These are phyloP conservation scores for Lantana camara DNA, from an alignment of 257 asterid genomes.

Conservation along the genomic window DNA sequence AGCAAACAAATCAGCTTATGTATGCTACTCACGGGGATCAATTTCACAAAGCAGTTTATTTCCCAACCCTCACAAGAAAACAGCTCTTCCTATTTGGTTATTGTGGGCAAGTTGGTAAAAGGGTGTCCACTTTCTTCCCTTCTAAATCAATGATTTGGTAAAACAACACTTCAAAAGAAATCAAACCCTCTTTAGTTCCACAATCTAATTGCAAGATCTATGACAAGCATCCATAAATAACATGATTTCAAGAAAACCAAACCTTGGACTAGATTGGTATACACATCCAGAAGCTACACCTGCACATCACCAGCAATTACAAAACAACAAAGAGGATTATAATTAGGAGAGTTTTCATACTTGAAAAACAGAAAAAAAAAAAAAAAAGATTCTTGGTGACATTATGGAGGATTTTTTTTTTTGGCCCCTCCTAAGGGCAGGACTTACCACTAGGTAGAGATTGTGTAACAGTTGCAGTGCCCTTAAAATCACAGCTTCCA, in stretches of 20 bases:
- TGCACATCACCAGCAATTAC: constrained; percentile 26
- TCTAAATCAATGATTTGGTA: neutral
- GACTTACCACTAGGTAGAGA: constrained; percentile 60
- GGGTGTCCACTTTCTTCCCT: neutral
- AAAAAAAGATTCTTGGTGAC: neutral
- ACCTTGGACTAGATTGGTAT: constrained; percentile 54
- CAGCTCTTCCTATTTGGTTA: neutral
- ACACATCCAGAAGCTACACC: constrained; percentile 43
- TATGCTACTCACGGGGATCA: neutral
- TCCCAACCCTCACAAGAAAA: neutral
- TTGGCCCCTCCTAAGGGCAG: neutral
- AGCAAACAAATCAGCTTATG: constrained; percentile 11
- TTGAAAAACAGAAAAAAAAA: neutral
- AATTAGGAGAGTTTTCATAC: neutral
- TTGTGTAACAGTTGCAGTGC: constrained; percentile 45
- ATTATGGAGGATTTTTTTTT: neutral
- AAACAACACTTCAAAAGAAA: neutral
- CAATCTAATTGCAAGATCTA: constrained; percentile 23
- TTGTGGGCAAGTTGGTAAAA: neutral
- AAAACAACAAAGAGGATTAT: neutral
- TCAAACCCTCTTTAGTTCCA: constrained; percentile 14
- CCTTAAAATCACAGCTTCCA: constrained; percentile 73
- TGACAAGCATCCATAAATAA: neutral
- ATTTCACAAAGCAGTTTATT: constrained; percentile 6
- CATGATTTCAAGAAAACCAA: constrained; percentile 6